Base-by-base conservation (phyloP, 1,139 yeast species). In the Wickerhamomyces sp. region DNA sequence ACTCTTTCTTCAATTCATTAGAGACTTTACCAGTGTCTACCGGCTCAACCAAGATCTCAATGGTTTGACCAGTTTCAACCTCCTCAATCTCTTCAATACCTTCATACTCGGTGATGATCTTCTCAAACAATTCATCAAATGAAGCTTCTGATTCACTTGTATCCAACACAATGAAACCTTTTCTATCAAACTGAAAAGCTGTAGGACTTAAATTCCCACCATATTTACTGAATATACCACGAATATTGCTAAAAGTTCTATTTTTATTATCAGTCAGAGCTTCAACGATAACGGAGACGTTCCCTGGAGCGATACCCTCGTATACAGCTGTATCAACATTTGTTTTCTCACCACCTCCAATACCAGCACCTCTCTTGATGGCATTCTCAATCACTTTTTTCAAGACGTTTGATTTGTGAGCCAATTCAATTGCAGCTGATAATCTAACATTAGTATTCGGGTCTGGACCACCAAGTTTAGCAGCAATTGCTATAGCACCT, bases 261-360 rank as follows among this genome's bases (percentile, higher is more conserved):
- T 86, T 82, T 64, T 86, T 88, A 65, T 89, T 93, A 63, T 91
- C 97, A 0, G 98, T 91, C 44, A 81, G 71, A 0, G 95, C 91
- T 58, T 88, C 96, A 9, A 90, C 78, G 6, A 93, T 77, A 44
- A 90, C 72, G 0, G 96, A 89, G 4, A 87, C 88, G 0, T 96
- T 96, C 2, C 91, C 95, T 0, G 97, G 96, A 0, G 94, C 97
- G 65, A 90, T 72, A 27, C 93, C 96, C 63, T 93, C 99, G 65
- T 91, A 93, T 2, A 52, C 45, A 32, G 76, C 79, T 14, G 73
- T 65, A 42, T 76, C 81, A 27, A 73, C 69, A 14, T 68, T 64
- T 30, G 60, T 61, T 37, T 66, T 66, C 14, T 60, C 60, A 61
- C 76, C 54, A 9, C 64, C 65, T 6, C 71, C 71, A 47, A 72